A percentile compares a stretch with the other conserved stretches of the same genome.
phyloP scores from a whole-genome alignment of 305 asterid genomes.

The Solanum hybrid region DNA sequence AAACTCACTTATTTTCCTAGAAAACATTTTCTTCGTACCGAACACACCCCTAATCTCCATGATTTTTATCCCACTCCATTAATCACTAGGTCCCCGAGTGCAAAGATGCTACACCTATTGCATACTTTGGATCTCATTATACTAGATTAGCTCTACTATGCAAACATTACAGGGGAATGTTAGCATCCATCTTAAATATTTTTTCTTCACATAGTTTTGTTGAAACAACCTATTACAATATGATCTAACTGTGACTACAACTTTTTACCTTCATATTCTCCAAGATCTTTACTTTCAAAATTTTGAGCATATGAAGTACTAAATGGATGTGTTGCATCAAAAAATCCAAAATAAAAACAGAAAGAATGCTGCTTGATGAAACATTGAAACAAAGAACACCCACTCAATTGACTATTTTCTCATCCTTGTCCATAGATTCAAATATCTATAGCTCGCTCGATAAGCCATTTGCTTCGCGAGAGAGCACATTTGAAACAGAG shows the following conservation, averaged over 20 bases:
- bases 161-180: background rate
- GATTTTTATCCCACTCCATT: background rate
- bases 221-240: background rate
- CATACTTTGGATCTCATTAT: background rate
- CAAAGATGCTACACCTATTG: background rate
- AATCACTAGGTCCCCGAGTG: background rate
- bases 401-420: background rate
- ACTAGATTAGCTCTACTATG: background rate
- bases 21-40: background rate
- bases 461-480: background rate
- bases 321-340: background rate
- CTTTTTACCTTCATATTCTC: background rate
- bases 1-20: background rate
- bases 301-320: background rate
- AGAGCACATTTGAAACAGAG: background rate
- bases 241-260: background rate
- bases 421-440: background rate
- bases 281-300: background rate
- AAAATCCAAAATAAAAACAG: background rate
- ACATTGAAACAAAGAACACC: background rate
- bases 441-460: background rate
- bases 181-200: background rate
- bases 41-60: background rate
- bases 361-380: background rate
- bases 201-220: background rate